A percentile compares a stretch with the other conserved stretches of the same genome.
Evolutionary conservation across 83 land plant genomes (phyloP).

Genomic region (Picea abies): DNA sequence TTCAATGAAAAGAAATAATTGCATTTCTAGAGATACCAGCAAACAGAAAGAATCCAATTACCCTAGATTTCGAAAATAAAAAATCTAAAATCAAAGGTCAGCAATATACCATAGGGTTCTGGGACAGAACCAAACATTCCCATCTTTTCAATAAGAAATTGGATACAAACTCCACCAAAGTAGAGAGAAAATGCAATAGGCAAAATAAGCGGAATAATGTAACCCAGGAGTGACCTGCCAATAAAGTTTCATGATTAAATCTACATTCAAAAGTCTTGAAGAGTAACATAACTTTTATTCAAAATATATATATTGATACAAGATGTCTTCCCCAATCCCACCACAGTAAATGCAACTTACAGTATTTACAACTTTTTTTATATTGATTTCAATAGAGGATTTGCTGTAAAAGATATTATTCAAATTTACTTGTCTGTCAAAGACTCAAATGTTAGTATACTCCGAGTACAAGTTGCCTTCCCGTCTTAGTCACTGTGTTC

Average conservation of each 20-base stretch:
- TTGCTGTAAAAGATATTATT: too few species aligned
- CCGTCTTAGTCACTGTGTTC: too few species aligned
- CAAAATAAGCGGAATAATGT: conserved; percentile 49
- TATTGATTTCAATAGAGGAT: not conserved
- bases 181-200: conserved; percentile 57
- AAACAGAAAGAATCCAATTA: not conserved
- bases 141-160: conserved; percentile 88
- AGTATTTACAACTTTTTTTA: not conserved
- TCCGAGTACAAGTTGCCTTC: too few species aligned
- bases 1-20: not conserved
- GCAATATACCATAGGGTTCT: conserved; percentile 68
- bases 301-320: not conserved
- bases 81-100: not conserved
- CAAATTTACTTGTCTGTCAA: too few species aligned
- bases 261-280: not conserved
- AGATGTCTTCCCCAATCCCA: not conserved
- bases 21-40: not conserved
- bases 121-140: conserved; percentile 96
- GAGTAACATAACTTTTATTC: not conserved
- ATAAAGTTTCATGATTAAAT: not conserved
- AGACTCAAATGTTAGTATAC: too few species aligned
- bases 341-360: not conserved
- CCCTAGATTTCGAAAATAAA: not conserved
- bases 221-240: conserved; percentile 50
- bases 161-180: conserved; percentile 70